Percentiles rank a stretch among this genome's conserved stretches.
These are phyloP conservation scores for Fraxinus quadrangulata DNA, from an alignment of 257 asterid species.

Conservation along the genomic window DNA sequence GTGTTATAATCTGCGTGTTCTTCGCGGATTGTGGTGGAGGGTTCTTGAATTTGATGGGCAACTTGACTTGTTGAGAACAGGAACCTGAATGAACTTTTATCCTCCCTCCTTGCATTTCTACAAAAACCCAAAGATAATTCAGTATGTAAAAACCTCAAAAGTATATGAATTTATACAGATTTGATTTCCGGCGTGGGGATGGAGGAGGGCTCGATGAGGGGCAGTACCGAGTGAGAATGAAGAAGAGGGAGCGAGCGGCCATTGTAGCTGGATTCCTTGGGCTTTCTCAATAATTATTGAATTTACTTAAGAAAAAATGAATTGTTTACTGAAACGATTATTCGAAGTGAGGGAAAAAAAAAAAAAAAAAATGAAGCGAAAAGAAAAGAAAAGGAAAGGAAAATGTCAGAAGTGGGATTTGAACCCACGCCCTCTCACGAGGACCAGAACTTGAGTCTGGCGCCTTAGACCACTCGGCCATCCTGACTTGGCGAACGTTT, in stretches of 20 bases:
- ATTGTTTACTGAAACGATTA: neutral
- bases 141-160: neutral
- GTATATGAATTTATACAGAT: neutral
- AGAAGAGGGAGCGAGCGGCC: slow-evolving; percentile 75
- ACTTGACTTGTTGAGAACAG: slow-evolving; percentile 54
- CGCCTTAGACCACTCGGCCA: slow-evolving; percentile 87
- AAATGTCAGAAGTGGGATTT: slow-evolving; percentile 51
- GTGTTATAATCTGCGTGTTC: slow-evolving; percentile 24
- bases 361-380: neutral
- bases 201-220: neutral
- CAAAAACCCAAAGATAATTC: neutral
- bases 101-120: slow-evolving; percentile 40
- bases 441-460: slow-evolving; percentile 81
- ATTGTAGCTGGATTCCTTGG: slow-evolving; percentile 31
- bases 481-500: slow-evolving; percentile 41
- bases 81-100: slow-evolving; percentile 43
- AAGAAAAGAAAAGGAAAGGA: too few species aligned
- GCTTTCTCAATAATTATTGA: neutral
- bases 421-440: slow-evolving; percentile 75
- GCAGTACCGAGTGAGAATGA: slow-evolving; percentile 54
- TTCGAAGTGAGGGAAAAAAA: neutral
- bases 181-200: neutral
- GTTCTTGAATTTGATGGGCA: slow-evolving; percentile 27
- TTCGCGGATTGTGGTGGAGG: slow-evolving; percentile 22
- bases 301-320: neutral